A percentile compares a stretch with the other conserved stretches of the same genome.
phyloP scores from a whole-genome alignment of 78 protist species.

The Salpingoeca rosetta region DNA sequence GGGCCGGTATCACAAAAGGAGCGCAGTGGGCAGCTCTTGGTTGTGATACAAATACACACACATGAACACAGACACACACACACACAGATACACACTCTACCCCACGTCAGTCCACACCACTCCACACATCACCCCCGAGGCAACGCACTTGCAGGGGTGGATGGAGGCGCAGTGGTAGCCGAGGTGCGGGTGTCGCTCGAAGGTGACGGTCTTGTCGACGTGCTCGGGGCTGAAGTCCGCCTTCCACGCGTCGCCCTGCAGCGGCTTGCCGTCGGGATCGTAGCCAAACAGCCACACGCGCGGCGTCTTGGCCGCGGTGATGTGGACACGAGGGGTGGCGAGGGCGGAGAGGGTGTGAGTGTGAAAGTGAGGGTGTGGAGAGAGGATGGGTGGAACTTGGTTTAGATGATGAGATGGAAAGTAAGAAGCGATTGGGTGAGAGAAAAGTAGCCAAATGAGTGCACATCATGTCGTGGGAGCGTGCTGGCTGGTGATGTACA shows the following conservation, averaged over 20 bases:
- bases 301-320: conserved; percentile 42
- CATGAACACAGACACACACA: too few species aligned
- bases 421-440: background rate
- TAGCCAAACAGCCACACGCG: conserved; percentile 81
- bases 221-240: conserved; percentile 85
- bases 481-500: too few species aligned
- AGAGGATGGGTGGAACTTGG: too few species aligned
- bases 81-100: too few species aligned
- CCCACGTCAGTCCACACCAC: too few species aligned
- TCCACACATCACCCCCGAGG: too few species aligned
- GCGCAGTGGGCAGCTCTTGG: background rate
- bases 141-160: conserved; percentile 70
- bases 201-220: conserved; percentile 80
- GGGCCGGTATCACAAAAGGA: background rate
- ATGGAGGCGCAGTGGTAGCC: conserved; percentile 59
- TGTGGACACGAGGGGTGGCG: background rate
- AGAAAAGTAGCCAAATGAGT: background rate
- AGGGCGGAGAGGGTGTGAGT: background rate
- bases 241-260: conserved; percentile 50
- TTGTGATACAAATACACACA: too few species aligned
- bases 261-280: conserved; percentile 49
- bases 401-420: too few species aligned
- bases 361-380: too few species aligned
- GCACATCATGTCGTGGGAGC: too few species aligned
- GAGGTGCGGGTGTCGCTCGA: conserved; percentile 85